Percentiles rank a stretch among this genome's conserved stretches.
Conservation (phyloP, 345 rosid species). For the Salix udensis region DNA sequence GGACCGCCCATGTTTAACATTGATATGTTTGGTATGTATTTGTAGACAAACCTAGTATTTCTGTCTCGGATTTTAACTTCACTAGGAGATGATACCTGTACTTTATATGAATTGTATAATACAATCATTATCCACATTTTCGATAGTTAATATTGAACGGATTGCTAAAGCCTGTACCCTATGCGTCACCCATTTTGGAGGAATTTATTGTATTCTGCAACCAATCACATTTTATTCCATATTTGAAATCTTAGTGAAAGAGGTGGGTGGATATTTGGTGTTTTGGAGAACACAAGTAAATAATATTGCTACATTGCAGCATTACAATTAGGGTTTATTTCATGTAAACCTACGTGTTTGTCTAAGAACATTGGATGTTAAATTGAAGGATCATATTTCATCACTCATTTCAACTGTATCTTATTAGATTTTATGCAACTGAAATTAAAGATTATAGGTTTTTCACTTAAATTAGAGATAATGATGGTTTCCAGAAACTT, state of each 20-base stretch:
- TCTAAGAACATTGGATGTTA: background rate
- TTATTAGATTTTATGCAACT: background rate
- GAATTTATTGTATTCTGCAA: background rate
- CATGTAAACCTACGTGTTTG: background rate
- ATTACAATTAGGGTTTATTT: background rate
- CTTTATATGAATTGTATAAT: conserved; percentile 4
- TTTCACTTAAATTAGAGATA: background rate
- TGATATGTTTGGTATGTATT: conserved; percentile 20
- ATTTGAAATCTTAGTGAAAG: background rate
- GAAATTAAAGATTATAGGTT: background rate
- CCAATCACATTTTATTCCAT: background rate
- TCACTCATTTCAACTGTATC: background rate
- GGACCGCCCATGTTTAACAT: conserved; percentile 6
- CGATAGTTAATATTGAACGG: background rate
- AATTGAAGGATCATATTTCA: background rate
- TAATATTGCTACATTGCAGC: background rate
- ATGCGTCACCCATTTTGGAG: background rate
- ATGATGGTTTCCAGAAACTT: background rate
- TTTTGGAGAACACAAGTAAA: background rate
- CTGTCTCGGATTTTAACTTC: background rate
- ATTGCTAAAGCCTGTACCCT: background rate
- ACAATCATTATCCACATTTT: background rate
- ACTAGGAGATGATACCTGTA: background rate
- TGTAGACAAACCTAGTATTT: conserved; percentile 7
- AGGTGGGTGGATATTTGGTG: background rate